Evolutionary conservation across 2,329 filamentous ascomycete genomes (phyloP).

Genomic region (Colletotrichum trifolii): DNA sequence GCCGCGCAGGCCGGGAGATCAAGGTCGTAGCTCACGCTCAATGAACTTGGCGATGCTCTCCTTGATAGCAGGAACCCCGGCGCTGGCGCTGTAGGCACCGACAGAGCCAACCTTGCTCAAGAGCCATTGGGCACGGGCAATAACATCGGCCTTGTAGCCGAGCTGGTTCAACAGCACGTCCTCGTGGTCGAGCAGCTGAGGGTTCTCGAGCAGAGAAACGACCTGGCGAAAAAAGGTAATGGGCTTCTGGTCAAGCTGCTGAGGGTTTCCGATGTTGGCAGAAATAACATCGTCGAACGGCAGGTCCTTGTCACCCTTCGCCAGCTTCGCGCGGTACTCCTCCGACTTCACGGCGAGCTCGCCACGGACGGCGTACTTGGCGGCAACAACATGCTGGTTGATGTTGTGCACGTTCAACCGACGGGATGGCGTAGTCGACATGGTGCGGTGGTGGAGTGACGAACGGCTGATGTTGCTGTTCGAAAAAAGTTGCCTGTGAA

Average conservation of each 20-base stretch:
- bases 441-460: slow-evolving; percentile 43
- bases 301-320: slow-evolving; percentile 68
- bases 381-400: slow-evolving; percentile 87
- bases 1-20: slow-evolving; percentile 11
- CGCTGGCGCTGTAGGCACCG: slow-evolving; percentile 95
- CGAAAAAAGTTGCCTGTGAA: slow-evolving; percentile 34
- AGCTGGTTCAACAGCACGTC: slow-evolving; percentile 79
- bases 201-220: slow-evolving; percentile 91
- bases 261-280: slow-evolving; percentile 98
- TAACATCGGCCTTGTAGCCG: slow-evolving; percentile 90
- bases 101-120: slow-evolving; percentile 88
- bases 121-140: slow-evolving; percentile 84
- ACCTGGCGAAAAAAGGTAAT: slow-evolving; percentile 99
- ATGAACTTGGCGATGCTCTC: slow-evolving; percentile 94
- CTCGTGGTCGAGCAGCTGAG: slow-evolving; percentile 82
- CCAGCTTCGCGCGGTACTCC: slow-evolving; percentile 82
- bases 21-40: slow-evolving; percentile 70
- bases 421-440: slow-evolving; percentile 50
- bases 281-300: slow-evolving; percentile 94
- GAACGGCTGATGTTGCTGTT: slow-evolving; percentile 32
- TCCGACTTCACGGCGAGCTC: slow-evolving; percentile 95
- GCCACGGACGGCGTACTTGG: slow-evolving; percentile 96
- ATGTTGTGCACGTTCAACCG: slow-evolving; percentile 85
- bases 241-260: slow-evolving; percentile 98
- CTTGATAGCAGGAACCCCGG: slow-evolving; percentile 86